Conservation (phyloP, 1,139 yeast genomes). For the Magnusiomyces fungicola region DNA sequence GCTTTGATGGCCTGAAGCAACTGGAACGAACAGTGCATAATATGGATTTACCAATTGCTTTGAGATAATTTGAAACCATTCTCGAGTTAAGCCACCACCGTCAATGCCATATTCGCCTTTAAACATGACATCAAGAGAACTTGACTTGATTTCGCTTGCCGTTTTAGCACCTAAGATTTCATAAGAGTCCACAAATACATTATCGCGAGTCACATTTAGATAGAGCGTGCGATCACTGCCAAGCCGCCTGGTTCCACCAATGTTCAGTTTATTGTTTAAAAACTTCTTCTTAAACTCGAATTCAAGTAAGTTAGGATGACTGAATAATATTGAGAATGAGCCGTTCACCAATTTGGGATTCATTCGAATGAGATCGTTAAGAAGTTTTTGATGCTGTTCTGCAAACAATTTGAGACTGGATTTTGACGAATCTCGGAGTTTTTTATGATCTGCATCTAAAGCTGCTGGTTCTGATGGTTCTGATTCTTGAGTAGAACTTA, state of each 20-base stretch:
- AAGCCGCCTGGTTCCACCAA: constrained; percentile 37
- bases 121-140: constrained; percentile 71
- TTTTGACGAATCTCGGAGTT: constrained; percentile 46
- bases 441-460: constrained; percentile 10
- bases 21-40: constrained; percentile 87
- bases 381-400: constrained; percentile 78
- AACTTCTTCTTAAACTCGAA: constrained; percentile 90
- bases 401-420: constrained; percentile 84
- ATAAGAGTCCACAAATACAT: constrained; percentile 87
- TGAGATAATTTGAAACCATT: constrained; percentile 92
- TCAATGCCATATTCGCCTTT: constrained; percentile 95
- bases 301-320: constrained; percentile 84
- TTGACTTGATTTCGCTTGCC: constrained; percentile 63
- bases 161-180: constrained; percentile 75
- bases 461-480: constrained; percentile 8
- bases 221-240: constrained; percentile 41
- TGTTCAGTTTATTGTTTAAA: constrained; percentile 57
- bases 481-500: constrained; percentile 35
- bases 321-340: constrained; percentile 83
- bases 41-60: constrained; percentile 96
- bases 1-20: constrained; percentile 85
- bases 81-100: constrained; percentile 97
- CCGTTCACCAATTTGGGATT: constrained; percentile 96
- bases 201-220: constrained; percentile 75
- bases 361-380: constrained; percentile 86